Conservation (phyloP, 257 asterid genomes). For the Phtheirospermum japonicum region DNA sequence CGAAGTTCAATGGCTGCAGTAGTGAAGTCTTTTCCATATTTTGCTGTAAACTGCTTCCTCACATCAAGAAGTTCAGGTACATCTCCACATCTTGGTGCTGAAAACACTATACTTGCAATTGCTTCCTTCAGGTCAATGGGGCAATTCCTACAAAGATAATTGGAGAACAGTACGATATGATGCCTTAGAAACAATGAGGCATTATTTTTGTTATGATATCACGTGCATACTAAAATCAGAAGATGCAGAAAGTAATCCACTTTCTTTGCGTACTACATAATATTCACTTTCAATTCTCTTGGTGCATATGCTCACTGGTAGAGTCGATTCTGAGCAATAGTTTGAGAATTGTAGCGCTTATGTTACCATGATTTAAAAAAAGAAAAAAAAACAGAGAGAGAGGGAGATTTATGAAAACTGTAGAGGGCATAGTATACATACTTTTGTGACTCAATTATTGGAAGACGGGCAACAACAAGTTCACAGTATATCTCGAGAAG, state of each 20-base stretch:
- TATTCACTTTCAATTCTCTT: background rate
- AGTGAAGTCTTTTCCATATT: constrained; percentile 88
- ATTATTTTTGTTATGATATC: background rate
- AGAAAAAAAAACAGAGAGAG: no score
- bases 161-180: constrained; percentile 22
- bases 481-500: constrained; percentile 87
- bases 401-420: constrained; percentile 18
- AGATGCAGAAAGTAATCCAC: background rate
- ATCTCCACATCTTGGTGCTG: constrained; percentile 97
- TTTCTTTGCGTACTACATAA: background rate
- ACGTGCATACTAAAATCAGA: constrained; percentile 21
- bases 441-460: constrained; percentile 92
- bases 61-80: constrained; percentile 82
- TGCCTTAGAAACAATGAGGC: constrained; percentile 27
- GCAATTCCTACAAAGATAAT: constrained; percentile 56
- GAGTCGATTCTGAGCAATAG: background rate
- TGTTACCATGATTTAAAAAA: background rate
- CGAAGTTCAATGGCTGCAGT: constrained; percentile 83
- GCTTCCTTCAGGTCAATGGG: constrained; percentile 98
- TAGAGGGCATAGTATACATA: constrained; percentile 38
- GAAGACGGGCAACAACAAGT: constrained; percentile 75
- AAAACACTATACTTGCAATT: constrained; percentile 74
- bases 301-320: constrained; percentile 13
- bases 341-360: constrained; percentile 11
- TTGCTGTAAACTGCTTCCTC: constrained; percentile 68